phyloP scores from a whole-genome alignment of 345 rosid species.

The Viola odorata region DNA sequence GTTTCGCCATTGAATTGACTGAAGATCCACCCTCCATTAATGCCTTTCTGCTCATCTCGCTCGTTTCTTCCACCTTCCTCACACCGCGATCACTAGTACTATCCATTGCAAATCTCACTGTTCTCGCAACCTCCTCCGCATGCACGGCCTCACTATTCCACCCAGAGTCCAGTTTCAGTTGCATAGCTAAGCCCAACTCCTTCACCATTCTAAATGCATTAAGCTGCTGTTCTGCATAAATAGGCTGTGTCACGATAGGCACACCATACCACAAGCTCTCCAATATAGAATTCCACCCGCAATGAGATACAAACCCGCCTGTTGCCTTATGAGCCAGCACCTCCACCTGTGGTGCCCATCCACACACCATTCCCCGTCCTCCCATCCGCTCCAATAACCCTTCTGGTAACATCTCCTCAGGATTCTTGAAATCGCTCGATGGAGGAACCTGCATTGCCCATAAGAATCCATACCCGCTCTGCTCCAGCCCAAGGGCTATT shows the following conservation, averaged over 20 bases:
- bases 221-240: constrained; percentile 22
- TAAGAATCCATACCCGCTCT: constrained; percentile 8
- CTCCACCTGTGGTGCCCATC: constrained; percentile 8
- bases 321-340: constrained; percentile 3
- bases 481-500: constrained; percentile 19
- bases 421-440: neutral
- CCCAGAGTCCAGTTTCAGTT: constrained; percentile 28
- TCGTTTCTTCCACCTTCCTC: constrained; percentile 25
- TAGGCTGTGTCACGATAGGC: constrained; percentile 27
- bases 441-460: constrained; percentile 11
- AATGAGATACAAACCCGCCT: constrained; percentile 9
- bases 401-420: constrained; percentile 29
- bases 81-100: constrained; percentile 20
- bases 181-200: constrained; percentile 7
- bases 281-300: constrained; percentile 14
- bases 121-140: constrained; percentile 23
- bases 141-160: constrained; percentile 3
- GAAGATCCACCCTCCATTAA: constrained; percentile 25
- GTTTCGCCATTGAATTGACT: constrained; percentile 9
- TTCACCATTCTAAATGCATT: constrained; percentile 24
- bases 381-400: constrained; percentile 29
- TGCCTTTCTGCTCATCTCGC: constrained; percentile 12
- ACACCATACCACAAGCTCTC: constrained; percentile 20
- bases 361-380: constrained; percentile 32
- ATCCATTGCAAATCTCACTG: constrained; percentile 17